Percentiles rank a stretch among this genome's conserved stretches.
phyloP scores from a whole-genome alignment of 1,284 basidiomycete species.

The Vanrija sp. region DNA sequence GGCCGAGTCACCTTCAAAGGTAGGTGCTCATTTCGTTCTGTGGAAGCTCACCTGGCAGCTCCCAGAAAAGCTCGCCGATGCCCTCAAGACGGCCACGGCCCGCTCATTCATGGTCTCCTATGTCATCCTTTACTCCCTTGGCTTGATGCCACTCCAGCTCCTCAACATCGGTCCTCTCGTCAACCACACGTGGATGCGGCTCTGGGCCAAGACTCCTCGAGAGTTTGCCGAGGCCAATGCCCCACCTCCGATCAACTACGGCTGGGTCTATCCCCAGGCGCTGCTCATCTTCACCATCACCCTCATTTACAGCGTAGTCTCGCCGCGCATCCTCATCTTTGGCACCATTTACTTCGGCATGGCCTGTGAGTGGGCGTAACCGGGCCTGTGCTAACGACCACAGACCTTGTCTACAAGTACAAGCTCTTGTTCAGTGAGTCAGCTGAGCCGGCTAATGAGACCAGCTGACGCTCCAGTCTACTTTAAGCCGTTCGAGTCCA shows the following conservation, averaged over 20 bases:
- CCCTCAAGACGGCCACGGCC: slow-evolving; percentile 62
- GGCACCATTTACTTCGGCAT: slow-evolving; percentile 92
- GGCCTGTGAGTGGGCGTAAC: slow-evolving; percentile 54
- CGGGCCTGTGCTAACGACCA: neutral
- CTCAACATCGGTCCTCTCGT: slow-evolving; percentile 82
- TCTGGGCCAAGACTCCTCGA: slow-evolving; percentile 33
- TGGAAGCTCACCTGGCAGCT: slow-evolving; percentile 56
- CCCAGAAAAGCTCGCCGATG: slow-evolving; percentile 79
- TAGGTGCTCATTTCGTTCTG: slow-evolving; percentile 8
- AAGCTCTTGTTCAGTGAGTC: slow-evolving; percentile 83
- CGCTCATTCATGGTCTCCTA: slow-evolving; percentile 93
- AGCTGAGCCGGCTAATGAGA: neutral
- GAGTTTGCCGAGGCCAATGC: slow-evolving; percentile 96
- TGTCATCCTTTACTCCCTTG: slow-evolving; percentile 86
- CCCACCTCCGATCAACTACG: slow-evolving; percentile 94
- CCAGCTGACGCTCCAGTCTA: slow-evolving; percentile 33
- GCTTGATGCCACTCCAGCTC: slow-evolving; percentile 90
- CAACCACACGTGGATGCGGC: slow-evolving; percentile 64
- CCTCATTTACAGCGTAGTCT: slow-evolving; percentile 89
- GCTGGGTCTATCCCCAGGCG: slow-evolving; percentile 85
- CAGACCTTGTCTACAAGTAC: slow-evolving; percentile 91
- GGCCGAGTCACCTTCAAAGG: slow-evolving; percentile 68
- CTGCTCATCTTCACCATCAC: slow-evolving; percentile 94
- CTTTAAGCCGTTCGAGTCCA: slow-evolving; percentile 50
- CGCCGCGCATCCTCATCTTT: slow-evolving; percentile 89